A percentile compares a stretch with the other conserved stretches of the same genome.
These are phyloP conservation scores for Penicillium sp. DNA, from an alignment of 2,329 filamentous ascomycete species.

Conservation along the genomic window DNA sequence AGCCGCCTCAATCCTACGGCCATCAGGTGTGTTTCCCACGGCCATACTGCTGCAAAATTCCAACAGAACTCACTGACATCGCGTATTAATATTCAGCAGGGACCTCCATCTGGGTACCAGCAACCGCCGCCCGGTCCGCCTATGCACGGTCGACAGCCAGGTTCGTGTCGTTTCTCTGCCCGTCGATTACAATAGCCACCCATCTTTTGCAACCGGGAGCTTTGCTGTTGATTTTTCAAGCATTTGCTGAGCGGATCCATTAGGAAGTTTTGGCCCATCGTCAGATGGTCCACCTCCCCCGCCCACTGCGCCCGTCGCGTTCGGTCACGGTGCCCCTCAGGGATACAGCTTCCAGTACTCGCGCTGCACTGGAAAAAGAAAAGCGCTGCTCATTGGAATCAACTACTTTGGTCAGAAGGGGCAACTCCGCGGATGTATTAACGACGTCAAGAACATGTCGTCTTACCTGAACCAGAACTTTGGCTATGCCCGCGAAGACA, in stretches of 20 bases:
- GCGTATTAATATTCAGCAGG: conserved; percentile 11
- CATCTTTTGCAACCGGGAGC: neutral
- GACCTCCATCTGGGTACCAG: conserved; percentile 29
- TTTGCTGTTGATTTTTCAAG: neutral
- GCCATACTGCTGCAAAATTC: neutral
- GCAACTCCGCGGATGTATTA: conserved; percentile 88
- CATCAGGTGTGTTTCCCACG: conserved; percentile 31
- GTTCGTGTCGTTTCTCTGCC: conserved; percentile 21
- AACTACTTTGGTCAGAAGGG: conserved; percentile 94
- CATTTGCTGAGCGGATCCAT: neutral
- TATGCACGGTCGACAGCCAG: conserved; percentile 32
- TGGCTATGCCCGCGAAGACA: conserved; percentile 89
- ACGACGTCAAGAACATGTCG: conserved; percentile 97
- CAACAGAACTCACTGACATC: neutral
- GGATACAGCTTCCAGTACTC: conserved; percentile 87
- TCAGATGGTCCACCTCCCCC: conserved; percentile 55
- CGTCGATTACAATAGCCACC: neutral
- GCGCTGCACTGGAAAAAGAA: conserved; percentile 78
- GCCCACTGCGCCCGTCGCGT: conserved; percentile 61
- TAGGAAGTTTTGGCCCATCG: conserved; percentile 12
- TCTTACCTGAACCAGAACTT: conserved; percentile 82
- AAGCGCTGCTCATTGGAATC: conserved; percentile 87
- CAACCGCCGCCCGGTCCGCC: conserved; percentile 32
- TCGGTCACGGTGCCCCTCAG: conserved; percentile 73
- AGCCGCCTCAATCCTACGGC: conserved; percentile 27